Conservation (phyloP, 169 alveolate genomes). For the Eimeria sp. region DNA sequence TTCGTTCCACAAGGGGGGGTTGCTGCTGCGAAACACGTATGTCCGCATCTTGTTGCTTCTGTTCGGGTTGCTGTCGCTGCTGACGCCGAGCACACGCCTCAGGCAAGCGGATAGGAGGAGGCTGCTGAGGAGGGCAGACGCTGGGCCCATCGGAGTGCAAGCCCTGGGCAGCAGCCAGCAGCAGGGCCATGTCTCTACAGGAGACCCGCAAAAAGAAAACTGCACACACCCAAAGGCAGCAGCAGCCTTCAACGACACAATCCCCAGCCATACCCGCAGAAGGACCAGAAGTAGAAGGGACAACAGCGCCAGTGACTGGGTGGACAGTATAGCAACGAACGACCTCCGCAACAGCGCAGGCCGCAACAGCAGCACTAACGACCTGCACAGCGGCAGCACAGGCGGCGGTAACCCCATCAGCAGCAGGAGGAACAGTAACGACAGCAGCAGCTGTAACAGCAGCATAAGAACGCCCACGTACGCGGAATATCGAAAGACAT, state of each 20-base stretch:
- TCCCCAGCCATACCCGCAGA: background rate
- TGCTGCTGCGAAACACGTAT: background rate
- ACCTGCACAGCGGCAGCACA: background rate
- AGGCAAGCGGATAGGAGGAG: constrained; percentile 70
- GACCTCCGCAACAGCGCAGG: background rate
- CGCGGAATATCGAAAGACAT: constrained; percentile 63
- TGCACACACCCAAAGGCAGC: background rate
- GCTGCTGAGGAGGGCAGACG: constrained; percentile 80
- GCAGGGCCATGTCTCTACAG: constrained; percentile 80
- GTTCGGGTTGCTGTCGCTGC: constrained; percentile 7
- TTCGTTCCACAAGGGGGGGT: constrained; percentile 35
- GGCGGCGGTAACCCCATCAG: background rate
- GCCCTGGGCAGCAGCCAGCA: constrained; percentile 77
- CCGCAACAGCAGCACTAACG: background rate
- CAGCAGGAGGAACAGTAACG: background rate
- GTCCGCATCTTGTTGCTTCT: background rate
- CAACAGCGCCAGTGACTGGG: background rate
- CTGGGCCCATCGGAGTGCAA: constrained; percentile 77
- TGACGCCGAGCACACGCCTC: constrained; percentile 7
- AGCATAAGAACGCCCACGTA: background rate
- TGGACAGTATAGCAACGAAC: background rate
- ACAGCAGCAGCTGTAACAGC: background rate
- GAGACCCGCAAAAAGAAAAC: constrained; percentile 80
- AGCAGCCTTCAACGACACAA: background rate
- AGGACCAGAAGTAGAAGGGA: background rate